A percentile compares a stretch with the other conserved stretches of the same genome.
phyloP scores from a whole-genome alignment of 2,329 filamentous ascomycete species.

The Beauveria pseudobassiana region DNA sequence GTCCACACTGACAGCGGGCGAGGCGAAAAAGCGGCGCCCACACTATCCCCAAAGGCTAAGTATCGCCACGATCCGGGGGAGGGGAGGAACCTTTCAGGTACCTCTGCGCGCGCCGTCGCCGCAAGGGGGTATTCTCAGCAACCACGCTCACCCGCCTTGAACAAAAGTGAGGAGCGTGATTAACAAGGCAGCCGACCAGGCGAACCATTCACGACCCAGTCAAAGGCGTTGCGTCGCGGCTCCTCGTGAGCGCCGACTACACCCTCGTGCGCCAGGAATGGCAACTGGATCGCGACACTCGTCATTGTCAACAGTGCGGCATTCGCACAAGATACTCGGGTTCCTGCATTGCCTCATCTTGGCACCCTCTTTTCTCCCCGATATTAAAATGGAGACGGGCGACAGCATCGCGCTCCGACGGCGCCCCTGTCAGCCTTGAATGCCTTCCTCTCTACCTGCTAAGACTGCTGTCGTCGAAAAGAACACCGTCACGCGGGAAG shows the following conservation, averaged over 20 bases:
- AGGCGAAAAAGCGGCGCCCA: slow-evolving; percentile 2
- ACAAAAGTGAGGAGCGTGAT: slow-evolving; percentile 10
- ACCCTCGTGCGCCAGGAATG: neutral
- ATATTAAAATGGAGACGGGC: neutral
- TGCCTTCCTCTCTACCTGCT: neutral
- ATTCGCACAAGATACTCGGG: neutral
- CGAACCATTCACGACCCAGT: slow-evolving; percentile 9
- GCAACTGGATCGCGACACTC: neutral
- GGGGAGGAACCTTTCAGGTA: neutral
- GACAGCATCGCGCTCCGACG: neutral
- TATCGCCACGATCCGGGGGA: slow-evolving; percentile 5
- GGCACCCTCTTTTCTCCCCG: neutral
- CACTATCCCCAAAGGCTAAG: neutral
- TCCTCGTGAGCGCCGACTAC: neutral
- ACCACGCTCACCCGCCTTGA: neutral
- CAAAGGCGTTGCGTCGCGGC: neutral
- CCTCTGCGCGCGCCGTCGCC: neutral
- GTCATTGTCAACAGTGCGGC: neutral
- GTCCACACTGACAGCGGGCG: neutral
- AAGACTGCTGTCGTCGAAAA: no score
- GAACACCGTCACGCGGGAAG: neutral
- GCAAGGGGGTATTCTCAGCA: neutral
- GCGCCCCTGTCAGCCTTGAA: no score
- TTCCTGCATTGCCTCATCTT: slow-evolving; percentile 8
- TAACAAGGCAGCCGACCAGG: slow-evolving; percentile 12